Evolutionary conservation across 2,329 filamentous ascomycete species (phyloP), one percentile per base, ranked within the genome.

Genomic region (Bisporella sp.): DNA sequence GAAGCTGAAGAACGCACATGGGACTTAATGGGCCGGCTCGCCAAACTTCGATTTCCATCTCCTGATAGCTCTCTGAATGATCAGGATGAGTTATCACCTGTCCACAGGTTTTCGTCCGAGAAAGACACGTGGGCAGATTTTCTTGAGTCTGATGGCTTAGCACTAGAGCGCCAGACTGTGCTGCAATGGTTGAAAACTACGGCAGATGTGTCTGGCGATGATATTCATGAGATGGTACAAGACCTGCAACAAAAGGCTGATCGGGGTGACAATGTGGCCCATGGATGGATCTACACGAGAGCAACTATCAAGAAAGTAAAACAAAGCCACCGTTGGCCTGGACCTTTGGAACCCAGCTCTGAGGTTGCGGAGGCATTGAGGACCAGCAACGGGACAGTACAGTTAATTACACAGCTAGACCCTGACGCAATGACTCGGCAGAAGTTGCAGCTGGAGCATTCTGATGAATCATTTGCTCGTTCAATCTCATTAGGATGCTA

Each of bases 401-500:
- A 79, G 5, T 70, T 96, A 3, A 82, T 95, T 48, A 95, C 89
- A 1, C 89, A 96, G 60, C 75, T 99, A 33, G 93, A 99, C 62
- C 93, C 93, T 0, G 93, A 99, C 71, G 89, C 90, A 5, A 76
- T 83, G n/a, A 84, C 82, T 37, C 81, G 93, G 54, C 91, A 97
- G 67, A 77, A 77, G 45, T 81, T 87, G 48, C 81, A 77, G 46
- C 73, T 97, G 40, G 86, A 95, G 64, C 79, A 83, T 29, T 82
- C 91, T 60, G 93, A 99, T 64, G 83, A 89, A 57, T 91, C 84
- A 62, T 93, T 92, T 55, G 93, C 99, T 70, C 81, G 85, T 48
- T 87, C 90, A 3, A 87, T 95, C 44, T 97, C 93, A 91, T 77
- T 91, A 54, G 86, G 88, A n/a, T 93, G 89, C 69, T 97, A 90